phyloP scores from a whole-genome alignment of 106 monocot genomes.

The Narthecium ossifragum region DNA sequence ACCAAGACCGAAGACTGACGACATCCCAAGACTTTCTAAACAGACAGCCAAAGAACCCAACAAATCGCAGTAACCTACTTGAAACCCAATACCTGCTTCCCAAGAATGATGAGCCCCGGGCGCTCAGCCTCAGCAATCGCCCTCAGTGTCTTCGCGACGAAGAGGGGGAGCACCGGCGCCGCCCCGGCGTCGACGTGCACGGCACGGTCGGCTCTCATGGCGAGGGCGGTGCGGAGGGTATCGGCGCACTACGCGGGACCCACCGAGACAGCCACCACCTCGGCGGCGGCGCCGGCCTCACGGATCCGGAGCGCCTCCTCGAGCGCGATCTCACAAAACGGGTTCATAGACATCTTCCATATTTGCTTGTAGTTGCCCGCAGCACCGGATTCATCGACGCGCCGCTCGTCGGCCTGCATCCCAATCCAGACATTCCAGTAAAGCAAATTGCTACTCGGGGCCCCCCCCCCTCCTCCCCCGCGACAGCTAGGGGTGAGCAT shows the following conservation, averaged over 20 bases:
- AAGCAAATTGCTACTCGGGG: no score
- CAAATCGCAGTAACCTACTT: no score
- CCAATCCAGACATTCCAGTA: no score
- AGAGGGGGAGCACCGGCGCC: conserved; percentile 41
- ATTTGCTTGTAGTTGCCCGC: no score
- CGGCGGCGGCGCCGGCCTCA: conserved; percentile 67
- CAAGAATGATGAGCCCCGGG: conserved; percentile 81
- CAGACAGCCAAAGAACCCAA: no score
- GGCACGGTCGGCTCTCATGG: conserved; percentile 97
- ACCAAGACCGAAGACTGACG: no score
- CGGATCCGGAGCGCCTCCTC: conserved; percentile 87
- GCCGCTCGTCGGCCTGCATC: no score
- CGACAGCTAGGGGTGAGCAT: no score
- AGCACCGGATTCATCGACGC: no score
- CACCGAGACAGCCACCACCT: conserved; percentile 87
- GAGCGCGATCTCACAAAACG: conserved; percentile 98
- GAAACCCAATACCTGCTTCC: conserved; percentile 99
- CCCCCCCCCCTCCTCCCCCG: no score
- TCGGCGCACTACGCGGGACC: conserved; percentile 77
- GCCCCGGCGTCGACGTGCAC: conserved; percentile 55
- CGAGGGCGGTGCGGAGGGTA: conserved; percentile 88
- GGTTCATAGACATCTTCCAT: conserved; percentile 99
- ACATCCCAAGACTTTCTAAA: no score
- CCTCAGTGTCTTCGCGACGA: conserved; percentile 72
- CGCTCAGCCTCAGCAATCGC: conserved; percentile 59